Evolutionary conservation across 768 basidiomycete genomes (phyloP).

Genomic region (Lactifluus piperatus): DNA sequence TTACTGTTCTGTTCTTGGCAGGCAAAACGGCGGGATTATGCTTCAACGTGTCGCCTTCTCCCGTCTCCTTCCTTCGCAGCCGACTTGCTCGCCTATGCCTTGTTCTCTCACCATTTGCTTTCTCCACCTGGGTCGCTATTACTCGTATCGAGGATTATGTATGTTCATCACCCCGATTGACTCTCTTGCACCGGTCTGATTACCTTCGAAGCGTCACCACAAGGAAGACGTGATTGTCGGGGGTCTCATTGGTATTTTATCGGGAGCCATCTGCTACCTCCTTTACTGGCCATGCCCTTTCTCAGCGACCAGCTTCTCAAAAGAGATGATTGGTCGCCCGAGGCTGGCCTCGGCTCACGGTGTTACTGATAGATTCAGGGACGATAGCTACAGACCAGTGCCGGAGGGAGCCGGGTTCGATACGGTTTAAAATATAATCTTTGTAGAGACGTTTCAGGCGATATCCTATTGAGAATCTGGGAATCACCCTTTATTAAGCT

Average conservation of each 20-base stretch:
- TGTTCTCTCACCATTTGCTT: slow-evolving; percentile 45
- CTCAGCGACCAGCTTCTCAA: slow-evolving; percentile 30
- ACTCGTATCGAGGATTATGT: slow-evolving; percentile 61
- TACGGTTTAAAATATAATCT: background rate
- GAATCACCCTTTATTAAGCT: background rate
- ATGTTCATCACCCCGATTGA: slow-evolving; percentile 23
- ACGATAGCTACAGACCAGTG: slow-evolving; percentile 39
- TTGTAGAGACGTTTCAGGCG: background rate
- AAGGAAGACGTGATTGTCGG: slow-evolving; percentile 63
- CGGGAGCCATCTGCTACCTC: slow-evolving; percentile 42
- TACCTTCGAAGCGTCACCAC: slow-evolving; percentile 45
- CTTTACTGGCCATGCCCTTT: slow-evolving; percentile 64
- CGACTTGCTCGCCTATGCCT: slow-evolving; percentile 38
- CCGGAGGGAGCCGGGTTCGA: background rate
- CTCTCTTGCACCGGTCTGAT: slow-evolving; percentile 1
- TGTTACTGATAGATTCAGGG: slow-evolving; percentile 20
- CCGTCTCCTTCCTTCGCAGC: slow-evolving; percentile 35
- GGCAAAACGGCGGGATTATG: slow-evolving; percentile 57
- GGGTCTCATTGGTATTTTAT: slow-evolving; percentile 45
- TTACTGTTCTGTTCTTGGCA: slow-evolving; percentile 52
- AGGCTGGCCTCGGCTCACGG: slow-evolving; percentile 33
- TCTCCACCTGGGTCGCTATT: slow-evolving; percentile 53
- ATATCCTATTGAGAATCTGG: background rate
- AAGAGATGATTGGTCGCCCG: slow-evolving; percentile 30
- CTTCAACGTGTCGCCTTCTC: slow-evolving; percentile 32